phyloP scores from a whole-genome alignment of 192 early-diverging fungal species.

The Gaertneriomyces semiglobifer region DNA sequence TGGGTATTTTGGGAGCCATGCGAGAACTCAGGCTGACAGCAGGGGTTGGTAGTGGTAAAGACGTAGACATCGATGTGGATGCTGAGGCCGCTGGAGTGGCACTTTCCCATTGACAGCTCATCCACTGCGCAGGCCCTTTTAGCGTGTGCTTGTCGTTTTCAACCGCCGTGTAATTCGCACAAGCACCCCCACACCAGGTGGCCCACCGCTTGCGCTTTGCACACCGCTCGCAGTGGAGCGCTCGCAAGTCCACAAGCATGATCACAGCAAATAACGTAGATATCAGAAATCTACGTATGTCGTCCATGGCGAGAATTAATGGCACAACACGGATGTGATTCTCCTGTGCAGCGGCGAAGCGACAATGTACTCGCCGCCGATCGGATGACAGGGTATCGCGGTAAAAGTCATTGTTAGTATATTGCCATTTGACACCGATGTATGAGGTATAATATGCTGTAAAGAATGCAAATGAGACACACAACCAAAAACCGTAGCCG shows the following conservation, averaged over 20 bases:
- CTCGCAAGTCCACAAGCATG: slow-evolving; percentile 71
- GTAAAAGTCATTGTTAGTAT: slow-evolving; percentile 70
- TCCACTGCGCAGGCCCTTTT: too few relatives aligned
- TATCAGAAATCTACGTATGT: slow-evolving; percentile 80
- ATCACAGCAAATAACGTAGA: slow-evolving; percentile 72
- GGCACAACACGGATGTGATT: slow-evolving; percentile 70
- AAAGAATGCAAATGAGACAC: neutral
- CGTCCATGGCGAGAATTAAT: slow-evolving; percentile 70
- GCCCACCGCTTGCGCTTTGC: slow-evolving; percentile 10
- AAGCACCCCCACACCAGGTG: neutral
- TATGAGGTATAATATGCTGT: slow-evolving; percentile 82
- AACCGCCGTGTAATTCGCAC: too few relatives aligned
- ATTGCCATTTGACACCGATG: slow-evolving; percentile 75
- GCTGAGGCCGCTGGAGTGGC: too few relatives aligned
- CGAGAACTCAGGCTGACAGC: neutral
- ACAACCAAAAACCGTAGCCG: neutral
- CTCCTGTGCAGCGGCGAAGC: slow-evolving; percentile 73
- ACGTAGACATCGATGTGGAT: too few relatives aligned
- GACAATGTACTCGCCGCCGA: slow-evolving; percentile 63
- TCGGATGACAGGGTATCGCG: slow-evolving; percentile 64
- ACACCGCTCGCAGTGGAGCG: slow-evolving; percentile 60
- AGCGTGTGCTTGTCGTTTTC: too few relatives aligned
- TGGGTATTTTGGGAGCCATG: neutral
- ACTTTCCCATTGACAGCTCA: too few relatives aligned
- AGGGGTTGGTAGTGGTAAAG: neutral